Evolutionary conservation across 805 yeast genomes (phyloP), one percentile per base, ranked within the genome.

Genomic region (Debaryomyces tyrocola): DNA sequence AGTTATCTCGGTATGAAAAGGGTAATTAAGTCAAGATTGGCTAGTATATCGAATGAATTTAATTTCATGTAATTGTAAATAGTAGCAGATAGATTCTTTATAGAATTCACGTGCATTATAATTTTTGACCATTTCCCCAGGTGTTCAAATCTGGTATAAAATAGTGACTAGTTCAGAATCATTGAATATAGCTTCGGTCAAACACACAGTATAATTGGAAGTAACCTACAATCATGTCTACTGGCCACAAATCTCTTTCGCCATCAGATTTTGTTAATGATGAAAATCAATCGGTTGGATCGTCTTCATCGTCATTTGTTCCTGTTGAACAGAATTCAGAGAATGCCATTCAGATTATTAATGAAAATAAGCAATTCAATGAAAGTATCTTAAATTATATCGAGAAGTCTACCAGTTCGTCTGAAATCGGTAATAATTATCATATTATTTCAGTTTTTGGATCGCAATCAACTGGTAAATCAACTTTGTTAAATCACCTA

Each of bases 361-460:
- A 84, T 58, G 89, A 83, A 55, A 55, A 74, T 55, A 84, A 84
- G 58, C 51, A 59, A 33, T 84, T 84, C 74, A 79, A 74, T 53
- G 43, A 51, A 2, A 48, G 62, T 2, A 62, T 69, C 46, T 63
- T 60, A 49, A 59, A 52, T 6, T 75, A 63, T 57, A 64, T 79
- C 43, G 59, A 68, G 21, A 51, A 58, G 29, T 57, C 70, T 7
- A 57, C 70, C 6, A 59, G 60, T 9, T 49, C 56, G 21, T 57
- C 58, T 38, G 73, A 73, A 37, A 73, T 77, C 11, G 96, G 91
- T 0, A 70, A 85, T 46, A 75, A 85, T 55, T 91, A 92, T 70
- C 96, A 94, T 64, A 83, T 94, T 15, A 88, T 94, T 3, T 85
- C 98, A 0, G 99, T 94, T 33, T 94, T 94, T 73, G 99, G 99